Evolutionary conservation across 768 basidiomycete genomes (phyloP), one percentile per base, ranked within the genome.

Genomic region (Russula sp.): DNA sequence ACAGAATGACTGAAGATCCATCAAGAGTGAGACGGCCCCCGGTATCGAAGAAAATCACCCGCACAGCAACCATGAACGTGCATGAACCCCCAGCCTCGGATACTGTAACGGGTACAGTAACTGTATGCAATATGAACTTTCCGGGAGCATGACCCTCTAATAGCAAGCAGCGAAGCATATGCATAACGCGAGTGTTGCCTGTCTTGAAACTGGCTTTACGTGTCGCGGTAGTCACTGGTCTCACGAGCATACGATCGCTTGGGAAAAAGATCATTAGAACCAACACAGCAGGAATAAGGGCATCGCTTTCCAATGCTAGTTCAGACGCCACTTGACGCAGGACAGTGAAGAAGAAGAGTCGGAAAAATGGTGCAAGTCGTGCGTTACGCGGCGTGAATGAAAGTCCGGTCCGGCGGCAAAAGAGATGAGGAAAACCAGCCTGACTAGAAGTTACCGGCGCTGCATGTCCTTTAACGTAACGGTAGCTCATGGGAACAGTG

Each of bases 21-120:
- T 54, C 36, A 38, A 54, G 13, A n/a, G 34, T 14, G 52, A 49
- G 16, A 50, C 49, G 49, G 49, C 24, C 49, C 46, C 49, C 49
- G 49, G 20, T 16, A 50, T 50, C 49, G 5, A 48, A 48, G 22
- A 22, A 18, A 24, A 48, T 48, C 11, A 48, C 22, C 10, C 22
- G 5, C 5, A 49, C 24, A 11, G 13, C 22, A 32, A n/a, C 32
- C 30, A 5, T 34, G n/a, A n/a, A n/a, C n/a, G n/a, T n/a, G n/a
- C n/a, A n/a, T n/a, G 32, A 55, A 7, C 16, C 36, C 34, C 16
- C 13, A 52, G 50, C 9, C 14, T 28, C 48, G 4, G 48, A 24
- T 20, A 16, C 11, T 22, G 48, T 22, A 28, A 26, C 14, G 13
- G 50, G 26, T 30, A 34, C 34, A 36, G 34, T 36, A 40, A 10